A percentile compares a stretch with the other conserved stretches of the same genome.
Conservation (phyloP, 345 rosid species). For the Gossypium turneri region DNA sequence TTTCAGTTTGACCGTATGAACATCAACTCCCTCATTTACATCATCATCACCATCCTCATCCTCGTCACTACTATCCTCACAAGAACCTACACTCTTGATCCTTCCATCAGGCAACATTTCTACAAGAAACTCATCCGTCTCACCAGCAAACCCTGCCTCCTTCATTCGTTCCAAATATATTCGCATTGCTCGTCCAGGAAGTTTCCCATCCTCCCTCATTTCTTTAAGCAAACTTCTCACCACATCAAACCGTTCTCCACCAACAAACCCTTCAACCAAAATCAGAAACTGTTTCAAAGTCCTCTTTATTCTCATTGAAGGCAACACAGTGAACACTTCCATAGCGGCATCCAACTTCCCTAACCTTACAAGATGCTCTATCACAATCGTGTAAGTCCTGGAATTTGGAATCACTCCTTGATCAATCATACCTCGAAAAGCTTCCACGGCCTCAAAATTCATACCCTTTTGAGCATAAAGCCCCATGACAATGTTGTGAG, state of each 20-base stretch:
- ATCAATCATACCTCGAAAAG: slow-evolving; percentile 48
- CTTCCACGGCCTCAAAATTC: slow-evolving; percentile 46
- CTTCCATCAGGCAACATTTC: slow-evolving; percentile 73
- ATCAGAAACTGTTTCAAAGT: slow-evolving; percentile 61
- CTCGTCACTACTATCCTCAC: slow-evolving; percentile 32
- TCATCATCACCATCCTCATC: slow-evolving; percentile 25
- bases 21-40: slow-evolving; percentile 20
- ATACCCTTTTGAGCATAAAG: slow-evolving; percentile 39
- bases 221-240: slow-evolving; percentile 55
- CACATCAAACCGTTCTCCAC: slow-evolving; percentile 41
- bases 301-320: slow-evolving; percentile 74
- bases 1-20: slow-evolving; percentile 46
- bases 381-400: slow-evolving; percentile 72
- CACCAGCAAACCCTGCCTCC: slow-evolving; percentile 56
- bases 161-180: slow-evolving; percentile 48
- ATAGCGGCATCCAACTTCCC: slow-evolving; percentile 63
- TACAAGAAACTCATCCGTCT: slow-evolving; percentile 44
- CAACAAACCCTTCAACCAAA: slow-evolving; percentile 51
- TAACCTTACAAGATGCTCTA: slow-evolving; percentile 58
- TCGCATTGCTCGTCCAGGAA: slow-evolving; percentile 56
- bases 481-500: slow-evolving; percentile 61
- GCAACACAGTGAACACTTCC: slow-evolving; percentile 54
- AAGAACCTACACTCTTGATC: slow-evolving; percentile 41
- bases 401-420: slow-evolving; percentile 80
- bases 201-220: slow-evolving; percentile 64